A percentile compares a stretch with the other conserved stretches of the same genome.
Evolutionary conservation across 495 filamentous ascomycete genomes (phyloP).

Genomic region (Penicillium silybi): DNA sequence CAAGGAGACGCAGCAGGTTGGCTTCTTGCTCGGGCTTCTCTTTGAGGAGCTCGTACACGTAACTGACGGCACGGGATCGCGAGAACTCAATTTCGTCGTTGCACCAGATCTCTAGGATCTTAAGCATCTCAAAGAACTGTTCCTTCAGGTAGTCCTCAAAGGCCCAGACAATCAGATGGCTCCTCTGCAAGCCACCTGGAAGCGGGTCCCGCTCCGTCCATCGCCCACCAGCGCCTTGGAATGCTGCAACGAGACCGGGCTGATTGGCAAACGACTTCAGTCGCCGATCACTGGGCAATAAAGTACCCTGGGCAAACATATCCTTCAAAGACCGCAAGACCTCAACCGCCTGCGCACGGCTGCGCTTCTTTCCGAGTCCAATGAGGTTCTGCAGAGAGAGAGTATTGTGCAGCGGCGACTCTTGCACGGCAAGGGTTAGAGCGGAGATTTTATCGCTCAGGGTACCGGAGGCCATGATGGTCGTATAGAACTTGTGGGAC

Average conservation of each 20-base stretch:
- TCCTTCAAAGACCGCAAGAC: conserved; percentile 90
- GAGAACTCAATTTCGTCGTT: conserved; percentile 93
- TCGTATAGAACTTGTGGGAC: conserved; percentile 88
- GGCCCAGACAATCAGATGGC: conserved; percentile 82
- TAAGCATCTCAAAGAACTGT: conserved; percentile 85
- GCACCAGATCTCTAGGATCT: conserved; percentile 85
- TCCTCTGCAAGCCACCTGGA: conserved; percentile 63
- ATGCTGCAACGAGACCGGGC: conserved; percentile 63
- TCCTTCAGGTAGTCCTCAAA: conserved; percentile 94
- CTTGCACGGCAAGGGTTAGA: conserved; percentile 86
- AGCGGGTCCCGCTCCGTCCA: conserved; percentile 67
- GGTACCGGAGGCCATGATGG: conserved; percentile 95
- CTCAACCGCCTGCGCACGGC: conserved; percentile 87
- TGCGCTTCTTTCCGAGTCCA: conserved; percentile 77
- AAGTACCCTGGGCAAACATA: conserved; percentile 79
- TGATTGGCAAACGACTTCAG: conserved; percentile 76
- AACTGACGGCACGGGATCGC: conserved; percentile 76
- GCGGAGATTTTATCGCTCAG: conserved; percentile 96
- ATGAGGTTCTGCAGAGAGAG: conserved; percentile 84
- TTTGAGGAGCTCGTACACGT: conserved; percentile 82
- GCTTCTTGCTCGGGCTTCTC: conserved; percentile 98
- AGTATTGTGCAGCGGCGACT: conserved; percentile 88
- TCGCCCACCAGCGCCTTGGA: conserved; percentile 50
- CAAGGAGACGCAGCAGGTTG: conserved; percentile 82
- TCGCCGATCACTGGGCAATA: conserved; percentile 79